Evolutionary conservation across 2,329 filamentous ascomycete species (phyloP), one percentile per base, ranked within the genome.

Genomic region (Fonsecaea pugnacius): DNA sequence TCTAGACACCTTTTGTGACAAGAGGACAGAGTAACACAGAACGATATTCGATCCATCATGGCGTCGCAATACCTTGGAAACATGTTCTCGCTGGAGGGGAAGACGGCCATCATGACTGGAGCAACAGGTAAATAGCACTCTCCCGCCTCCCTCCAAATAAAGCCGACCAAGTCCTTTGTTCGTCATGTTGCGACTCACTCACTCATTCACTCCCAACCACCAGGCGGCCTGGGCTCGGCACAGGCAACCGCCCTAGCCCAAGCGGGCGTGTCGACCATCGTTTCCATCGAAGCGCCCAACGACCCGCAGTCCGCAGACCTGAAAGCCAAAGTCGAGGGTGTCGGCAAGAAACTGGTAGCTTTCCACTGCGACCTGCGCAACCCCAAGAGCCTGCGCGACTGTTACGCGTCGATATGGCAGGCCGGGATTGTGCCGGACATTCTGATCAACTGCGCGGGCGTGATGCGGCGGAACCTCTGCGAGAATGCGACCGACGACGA

Each of bases 91-190:
- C 63, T 72, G 16, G 51, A 68, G 27, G 78, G 78, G 32, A 75
- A 76, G 65, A 79, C 78, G 43, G 79, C 79, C 48, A 67, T 81
- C 57, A 73, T 81, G n/a, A 81, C 79, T 0, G 79, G 77, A 10
- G 76, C 73, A 58, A 77, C 43, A 24, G 40, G 40, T 46, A 46
- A 24, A 16, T n/a, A n/a, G 1, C 14, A n/a, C 16, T 18, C 38
- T 7, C 38, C 38, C 14, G 16, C 7, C 14, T n/a, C 38, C 16
- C 6, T 7, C n/a, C 7, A 46, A 6, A 4, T 30, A 30, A 5
- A 30, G 27, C 27, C 27, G 6, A 30, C 3, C 27, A 30, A 4
- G 27, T 30, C 27, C 27, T 30, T 30, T 30, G 27, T 30, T 30
- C 5, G 1, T 24, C 40, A 73, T 14, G 50, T 32, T 10, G 16